These are phyloP conservation scores for Aspergillus piperis DNA, from an alignment of 2,329 filamentous ascomycete genomes.

Conservation along the genomic window DNA sequence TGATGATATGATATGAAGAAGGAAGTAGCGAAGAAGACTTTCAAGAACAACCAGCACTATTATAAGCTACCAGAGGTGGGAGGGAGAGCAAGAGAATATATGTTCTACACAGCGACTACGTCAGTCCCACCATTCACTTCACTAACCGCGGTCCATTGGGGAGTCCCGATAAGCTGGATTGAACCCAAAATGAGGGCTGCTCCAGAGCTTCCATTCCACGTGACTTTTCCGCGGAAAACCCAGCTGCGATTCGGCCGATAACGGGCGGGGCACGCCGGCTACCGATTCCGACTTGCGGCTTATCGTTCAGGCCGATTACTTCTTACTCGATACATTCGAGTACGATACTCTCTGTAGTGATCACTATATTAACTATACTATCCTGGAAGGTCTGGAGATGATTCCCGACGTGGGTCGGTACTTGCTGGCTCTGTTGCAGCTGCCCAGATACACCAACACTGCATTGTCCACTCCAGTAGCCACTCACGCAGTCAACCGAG, in stretches of 20 bases:
- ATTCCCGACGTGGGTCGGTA: background rate
- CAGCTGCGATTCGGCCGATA: constrained; percentile 20
- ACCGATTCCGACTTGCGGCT: background rate
- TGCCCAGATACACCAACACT: background rate
- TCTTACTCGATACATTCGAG: constrained; percentile 1
- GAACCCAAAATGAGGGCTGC: constrained; percentile 3
- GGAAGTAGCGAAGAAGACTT: too few relatives aligned
- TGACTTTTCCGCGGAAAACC: constrained; percentile 27
- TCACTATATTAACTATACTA: background rate
- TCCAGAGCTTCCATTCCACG: constrained; percentile 4
- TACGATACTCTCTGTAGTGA: background rate
- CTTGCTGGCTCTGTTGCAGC: background rate
- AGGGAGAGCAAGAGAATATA: constrained; percentile 4
- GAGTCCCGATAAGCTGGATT: constrained; percentile 1
- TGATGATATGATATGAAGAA: too few relatives aligned
- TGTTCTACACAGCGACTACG: constrained; percentile 5
- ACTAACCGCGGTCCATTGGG: constrained; percentile 28
- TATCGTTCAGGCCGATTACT: too few relatives aligned
- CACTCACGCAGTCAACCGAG: constrained; percentile 5
- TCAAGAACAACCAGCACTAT: background rate
- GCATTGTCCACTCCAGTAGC: background rate
- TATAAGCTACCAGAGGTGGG: too few relatives aligned
- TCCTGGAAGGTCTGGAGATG: background rate
- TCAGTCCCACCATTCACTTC: constrained; percentile 6
- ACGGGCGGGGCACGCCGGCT: constrained; percentile 2